Percentiles rank a stretch among this genome's conserved stretches.
Conservation (phyloP, 768 basidiomycete species). For the Gelatoporia subvermispora region DNA sequence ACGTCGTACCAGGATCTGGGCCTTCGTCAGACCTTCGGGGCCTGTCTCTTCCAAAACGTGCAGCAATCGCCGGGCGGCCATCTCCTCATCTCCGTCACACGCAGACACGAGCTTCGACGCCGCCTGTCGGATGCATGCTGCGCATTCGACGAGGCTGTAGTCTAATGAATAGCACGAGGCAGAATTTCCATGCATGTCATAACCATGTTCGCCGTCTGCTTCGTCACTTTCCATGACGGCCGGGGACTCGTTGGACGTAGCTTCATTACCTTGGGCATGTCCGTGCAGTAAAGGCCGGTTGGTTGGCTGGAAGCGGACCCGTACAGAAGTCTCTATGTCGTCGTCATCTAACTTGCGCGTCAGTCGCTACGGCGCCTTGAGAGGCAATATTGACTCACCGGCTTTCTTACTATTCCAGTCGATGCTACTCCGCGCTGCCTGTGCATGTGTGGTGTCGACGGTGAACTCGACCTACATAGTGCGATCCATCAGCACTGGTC, state of each 20-base stretch:
- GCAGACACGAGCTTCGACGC: not conserved
- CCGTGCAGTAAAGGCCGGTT: not conserved
- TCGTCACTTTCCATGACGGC: conserved; percentile 1
- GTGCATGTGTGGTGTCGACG: conserved; percentile 61
- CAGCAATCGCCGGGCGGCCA: conserved; percentile 4
- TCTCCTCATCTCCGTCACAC: not conserved
- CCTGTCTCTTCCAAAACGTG: conserved; percentile 8
- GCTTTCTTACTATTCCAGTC: conserved; percentile 92
- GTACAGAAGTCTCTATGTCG: conserved; percentile 69
- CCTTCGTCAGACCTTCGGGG: conserved; percentile 25
- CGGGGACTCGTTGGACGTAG: not conserved
- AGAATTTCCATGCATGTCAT: conserved; percentile 7
- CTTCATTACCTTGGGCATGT: not conserved
- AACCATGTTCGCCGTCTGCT: conserved; percentile 10
- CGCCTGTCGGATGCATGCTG: conserved; percentile 16
- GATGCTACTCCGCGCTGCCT: conserved; percentile 46
- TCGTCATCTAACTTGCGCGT: conserved; percentile 58
- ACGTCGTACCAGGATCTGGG: conserved; percentile 28
- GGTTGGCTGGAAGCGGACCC: conserved; percentile 34
- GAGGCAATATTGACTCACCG: conserved; percentile 38
- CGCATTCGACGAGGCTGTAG: conserved; percentile 17
- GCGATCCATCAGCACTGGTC: not conserved
- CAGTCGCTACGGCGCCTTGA: not conserved
- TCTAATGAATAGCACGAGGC: conserved; percentile 15
- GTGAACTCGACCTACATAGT: conserved; percentile 60